phyloP scores from a whole-genome alignment of 176 grass and related monocot genomes.

The Olyra latifolia region DNA sequence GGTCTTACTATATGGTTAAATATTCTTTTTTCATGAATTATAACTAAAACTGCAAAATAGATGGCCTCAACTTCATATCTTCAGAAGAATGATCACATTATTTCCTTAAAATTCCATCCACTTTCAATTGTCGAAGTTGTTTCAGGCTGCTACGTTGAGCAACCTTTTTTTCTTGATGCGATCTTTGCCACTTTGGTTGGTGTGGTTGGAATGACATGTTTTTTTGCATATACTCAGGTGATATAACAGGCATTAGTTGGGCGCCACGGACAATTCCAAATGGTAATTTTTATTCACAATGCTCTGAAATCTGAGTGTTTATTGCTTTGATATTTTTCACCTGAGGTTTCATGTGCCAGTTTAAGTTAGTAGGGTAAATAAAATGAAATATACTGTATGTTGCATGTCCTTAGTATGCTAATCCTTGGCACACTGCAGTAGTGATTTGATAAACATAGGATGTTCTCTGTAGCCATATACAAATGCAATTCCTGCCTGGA shows the following conservation, averaged over 20 bases:
- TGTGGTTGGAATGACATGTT: slow-evolving; percentile 19
- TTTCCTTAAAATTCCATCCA: not conserved
- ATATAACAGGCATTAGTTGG: slow-evolving; percentile 86
- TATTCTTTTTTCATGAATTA: not conserved
- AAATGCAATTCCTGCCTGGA: not conserved
- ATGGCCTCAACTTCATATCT: not conserved
- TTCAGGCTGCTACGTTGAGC: not conserved
- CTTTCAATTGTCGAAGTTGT: not conserved
- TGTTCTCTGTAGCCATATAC: slow-evolving; percentile 3
- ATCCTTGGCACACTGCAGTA: not conserved
- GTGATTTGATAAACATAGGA: not conserved
- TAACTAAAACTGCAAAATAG: not conserved
- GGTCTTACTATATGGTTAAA: not conserved
- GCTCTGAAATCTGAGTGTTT: not conserved
- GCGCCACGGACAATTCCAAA: slow-evolving; percentile 53
- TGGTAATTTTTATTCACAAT: slow-evolving; percentile 42
- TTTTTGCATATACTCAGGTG: slow-evolving; percentile 52
- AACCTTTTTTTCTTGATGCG: not conserved
- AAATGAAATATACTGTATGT: not conserved
- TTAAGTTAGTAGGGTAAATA: not conserved
- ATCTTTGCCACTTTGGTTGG: not conserved
- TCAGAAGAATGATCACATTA: not conserved
- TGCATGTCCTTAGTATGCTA: not conserved
- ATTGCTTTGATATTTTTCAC: not conserved
- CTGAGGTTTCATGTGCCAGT: not conserved